Evolutionary conservation across 2,329 filamentous ascomycete genomes (phyloP), one percentile per base, ranked within the genome.

Genomic region (Xylaria sp.): DNA sequence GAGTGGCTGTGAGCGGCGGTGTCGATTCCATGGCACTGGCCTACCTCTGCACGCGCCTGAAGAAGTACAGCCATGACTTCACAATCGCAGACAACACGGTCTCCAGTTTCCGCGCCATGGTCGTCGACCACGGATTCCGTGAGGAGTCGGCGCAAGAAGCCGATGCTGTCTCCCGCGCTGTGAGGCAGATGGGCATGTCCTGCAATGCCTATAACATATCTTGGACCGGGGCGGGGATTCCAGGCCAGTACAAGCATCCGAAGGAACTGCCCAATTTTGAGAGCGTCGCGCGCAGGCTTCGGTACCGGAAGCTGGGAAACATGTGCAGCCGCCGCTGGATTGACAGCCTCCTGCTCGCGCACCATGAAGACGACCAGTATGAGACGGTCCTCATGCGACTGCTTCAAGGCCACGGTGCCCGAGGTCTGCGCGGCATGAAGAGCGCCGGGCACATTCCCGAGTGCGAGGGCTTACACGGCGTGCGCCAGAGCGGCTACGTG

Each of bases 11-110:
- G 70, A 98, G 94, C 77, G 96, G 96, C 28, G 96, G 96, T 8
- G 92, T 96, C 48, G 96, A 99, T 80, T 98, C 95, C n/a, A 99
- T 98, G 94, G 95, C 95, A 33, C 84, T 99, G 69, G 94, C 94
- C 64, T 90, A 85, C 69, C 86, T 98, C 43, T 93, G 92, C 78
- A 86, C 84, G 58, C 80, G 83, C 55, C 75, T 86, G 43, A 80
- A 80, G 46, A 80, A 80, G 2, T n/a, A 23, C 2, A 76, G 82
- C 55, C 76, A 75, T 1, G 67, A 73, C 31, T 75, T 83, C 70
- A 80, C 72, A 52, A 76, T 89, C 31, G 81, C 81, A 41, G 86
- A 86, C 74, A 83, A 85, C 68, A 81, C 83, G 15, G 75, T 83
- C 46, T 48, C 64, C 31, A 73, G 75, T 48, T 84, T 86, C 66